Evolutionary conservation across 345 rosid genomes (phyloP).

Genomic region (Eucalyptus brandiana): DNA sequence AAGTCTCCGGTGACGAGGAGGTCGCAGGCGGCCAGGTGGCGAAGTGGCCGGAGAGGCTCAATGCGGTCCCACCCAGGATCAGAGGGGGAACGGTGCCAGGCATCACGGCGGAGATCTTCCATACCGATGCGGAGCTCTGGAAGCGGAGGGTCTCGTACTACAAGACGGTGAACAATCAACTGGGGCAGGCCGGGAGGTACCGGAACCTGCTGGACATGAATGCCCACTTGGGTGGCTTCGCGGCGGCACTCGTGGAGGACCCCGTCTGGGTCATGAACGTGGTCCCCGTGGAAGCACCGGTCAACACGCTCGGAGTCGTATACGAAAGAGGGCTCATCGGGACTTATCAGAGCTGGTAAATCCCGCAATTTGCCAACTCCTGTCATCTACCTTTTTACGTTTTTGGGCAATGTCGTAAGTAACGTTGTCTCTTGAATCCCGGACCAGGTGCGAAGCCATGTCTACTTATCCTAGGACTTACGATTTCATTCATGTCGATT

Average conservation of each 20-base stretch:
- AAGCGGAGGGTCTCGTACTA: constrained; percentile 23
- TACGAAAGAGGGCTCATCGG: constrained; percentile 42
- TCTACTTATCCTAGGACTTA: constrained; percentile 52
- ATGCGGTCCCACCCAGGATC: constrained; percentile 30
- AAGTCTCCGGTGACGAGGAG: constrained; percentile 4
- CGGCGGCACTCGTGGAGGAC: constrained; percentile 23
- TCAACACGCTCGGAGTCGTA: constrained; percentile 30
- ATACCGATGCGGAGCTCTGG: constrained; percentile 16
- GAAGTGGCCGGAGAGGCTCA: constrained; percentile 30
- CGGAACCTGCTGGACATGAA: constrained; percentile 42
- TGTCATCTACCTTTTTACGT: not conserved
- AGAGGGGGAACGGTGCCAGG: constrained; percentile 22
- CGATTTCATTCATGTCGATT: constrained; percentile 34
- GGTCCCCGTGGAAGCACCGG: constrained; percentile 21
- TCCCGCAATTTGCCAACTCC: not conserved
- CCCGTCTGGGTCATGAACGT: constrained; percentile 44
- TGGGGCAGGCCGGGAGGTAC: constrained; percentile 26
- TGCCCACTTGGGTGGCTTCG: constrained; percentile 34
- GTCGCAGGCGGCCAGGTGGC: constrained; percentile 19
- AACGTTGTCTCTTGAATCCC: not conserved
- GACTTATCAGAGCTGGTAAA: constrained; percentile 34
- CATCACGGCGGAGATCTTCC: constrained; percentile 18
- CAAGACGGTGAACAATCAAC: constrained; percentile 19
- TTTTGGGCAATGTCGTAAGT: not conserved
- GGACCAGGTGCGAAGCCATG: constrained; percentile 48